Evolutionary conservation across 495 filamentous ascomycete genomes (phyloP), one percentile per base, ranked within the genome.

Genomic region (Penicillium pulvis): DNA sequence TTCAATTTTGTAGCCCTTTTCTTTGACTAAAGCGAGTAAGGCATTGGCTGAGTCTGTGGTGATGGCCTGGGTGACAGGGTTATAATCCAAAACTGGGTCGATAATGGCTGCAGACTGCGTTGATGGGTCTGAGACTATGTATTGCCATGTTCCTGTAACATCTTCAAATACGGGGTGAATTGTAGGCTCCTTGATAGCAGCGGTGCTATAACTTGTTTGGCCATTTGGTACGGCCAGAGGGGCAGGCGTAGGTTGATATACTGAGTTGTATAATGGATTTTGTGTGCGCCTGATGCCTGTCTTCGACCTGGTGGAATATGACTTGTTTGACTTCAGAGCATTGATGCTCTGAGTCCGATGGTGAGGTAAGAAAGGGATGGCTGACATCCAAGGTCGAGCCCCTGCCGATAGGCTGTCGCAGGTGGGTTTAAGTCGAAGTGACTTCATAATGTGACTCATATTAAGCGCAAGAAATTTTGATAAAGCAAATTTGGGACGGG

Each of bases 41-140:
- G 26, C 36, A 58, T 85, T 83, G 30, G 85, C 84, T 3, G 79
- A 67, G 0, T 43, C 17, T 7, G 83, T 85, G 20, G 66, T 73
- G 60, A 87, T 71, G 14, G 54, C 53, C 42, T 75, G 76, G 14
- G 68, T 79, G 28, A 71, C 63, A 0, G 74, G 78, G 60, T 85
- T 75, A 60, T 77, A 86, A 70, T 87, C 79, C 14, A 87, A 72
- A 4, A 87, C 85, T 2, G 83, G 71, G 63, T 87, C 85, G 55
- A 87, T 85, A 56, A 87, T 81, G 44, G 74, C 75, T 26, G 83
- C 80, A 1, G 61, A 20, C 3, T 54, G 57, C 11, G 82, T 83
- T 12, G 64, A 49, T 0, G 81, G 77, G 61, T 83, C 81, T 4
- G 76, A 80, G 3, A 87, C 75, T n/a, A 87, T 62, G 62, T 85